These are phyloP conservation scores for Stentor coeruleus DNA, from an alignment of 73 alveolate species.

Conservation along the genomic window DNA sequence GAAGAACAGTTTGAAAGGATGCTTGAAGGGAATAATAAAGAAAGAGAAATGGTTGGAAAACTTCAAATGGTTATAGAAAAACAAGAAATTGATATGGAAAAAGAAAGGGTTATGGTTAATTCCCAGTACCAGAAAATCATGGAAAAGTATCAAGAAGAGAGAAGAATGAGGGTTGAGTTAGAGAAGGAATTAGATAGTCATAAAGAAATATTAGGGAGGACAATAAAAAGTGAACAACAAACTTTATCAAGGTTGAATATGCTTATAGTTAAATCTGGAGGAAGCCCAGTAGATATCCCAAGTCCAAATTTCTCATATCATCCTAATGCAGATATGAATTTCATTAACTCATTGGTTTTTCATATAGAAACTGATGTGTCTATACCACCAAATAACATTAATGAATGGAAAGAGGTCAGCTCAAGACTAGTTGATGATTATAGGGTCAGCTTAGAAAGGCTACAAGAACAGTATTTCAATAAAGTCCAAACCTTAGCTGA, in stretches of 20 bases:
- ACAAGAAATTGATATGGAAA: not conserved
- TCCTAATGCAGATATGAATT: not conserved
- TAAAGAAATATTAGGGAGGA: not conserved
- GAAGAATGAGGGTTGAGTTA: not conserved
- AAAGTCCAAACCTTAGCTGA: not conserved
- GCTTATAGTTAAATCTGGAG: constrained; percentile 1
- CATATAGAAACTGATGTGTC: not conserved
- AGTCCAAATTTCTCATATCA: not conserved
- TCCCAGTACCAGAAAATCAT: constrained; percentile 10
- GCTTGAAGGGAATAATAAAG: not conserved
- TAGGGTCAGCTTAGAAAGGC: not conserved
- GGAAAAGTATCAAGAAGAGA: constrained; percentile 25
- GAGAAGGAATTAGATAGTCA: constrained; percentile 5
- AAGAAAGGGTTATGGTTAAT: not conserved
- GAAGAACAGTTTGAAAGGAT: constrained; percentile 21
- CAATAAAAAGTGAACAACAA: not conserved
- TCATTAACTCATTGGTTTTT: not conserved
- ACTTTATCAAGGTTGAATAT: not conserved
- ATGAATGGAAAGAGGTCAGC: not conserved
- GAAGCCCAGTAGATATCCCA: constrained; percentile 26
- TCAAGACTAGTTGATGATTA: not conserved
- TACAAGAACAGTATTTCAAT: not conserved
- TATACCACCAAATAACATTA: not conserved
- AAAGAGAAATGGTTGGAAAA: not conserved
- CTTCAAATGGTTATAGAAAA: not conserved